A percentile compares a stretch with the other conserved stretches of the same genome.
Evolutionary conservation across 768 basidiomycete genomes (phyloP).

Genomic region (Brasilioporus rufonigricans): DNA sequence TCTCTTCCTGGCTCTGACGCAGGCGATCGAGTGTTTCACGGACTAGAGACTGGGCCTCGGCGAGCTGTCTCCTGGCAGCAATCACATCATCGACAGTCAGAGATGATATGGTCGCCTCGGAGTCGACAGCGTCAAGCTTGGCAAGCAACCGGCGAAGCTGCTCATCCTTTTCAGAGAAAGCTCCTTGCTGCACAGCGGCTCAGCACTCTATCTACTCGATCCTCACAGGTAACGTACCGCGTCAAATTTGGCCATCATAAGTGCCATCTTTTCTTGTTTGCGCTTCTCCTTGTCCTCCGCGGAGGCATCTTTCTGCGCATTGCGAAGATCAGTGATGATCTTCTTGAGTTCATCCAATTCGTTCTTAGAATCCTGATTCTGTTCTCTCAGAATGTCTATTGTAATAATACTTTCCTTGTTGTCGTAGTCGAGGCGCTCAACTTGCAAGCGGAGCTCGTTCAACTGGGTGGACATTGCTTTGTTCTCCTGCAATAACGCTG

Average conservation of each 20-base stretch:
- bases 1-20: slow-evolving; percentile 89
- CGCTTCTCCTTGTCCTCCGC: slow-evolving; percentile 98
- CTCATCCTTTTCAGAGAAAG: slow-evolving; percentile 94
- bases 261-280: slow-evolving; percentile 98
- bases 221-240: slow-evolving; percentile 52
- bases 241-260: slow-evolving; percentile 99
- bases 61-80: slow-evolving; percentile 80
- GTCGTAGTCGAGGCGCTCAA: slow-evolving; percentile 92
- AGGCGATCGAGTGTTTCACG: slow-evolving; percentile 89
- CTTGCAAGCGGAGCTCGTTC: slow-evolving; percentile 87
- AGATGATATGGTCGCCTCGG: slow-evolving; percentile 48
- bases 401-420: slow-evolving; percentile 93
- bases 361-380: slow-evolving; percentile 79
- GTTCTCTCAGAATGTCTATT: slow-evolving; percentile 93
- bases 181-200: slow-evolving; percentile 62
- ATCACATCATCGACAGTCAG: slow-evolving; percentile 77
- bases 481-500: slow-evolving; percentile 64
- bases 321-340: slow-evolving; percentile 74
- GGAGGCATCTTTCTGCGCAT: slow-evolving; percentile 77
- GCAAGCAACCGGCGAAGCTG: slow-evolving; percentile 80
- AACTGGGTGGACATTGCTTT: slow-evolving; percentile 91
- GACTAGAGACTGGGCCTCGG: slow-evolving; percentile 82
- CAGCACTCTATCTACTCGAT: background rate
- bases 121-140: slow-evolving; percentile 82
- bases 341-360: slow-evolving; percentile 91